A percentile compares a stretch with the other conserved stretches of the same genome.
Conservation (phyloP, 2,329 filamentous ascomycete genomes). For the Diaporthe vaccinii region DNA sequence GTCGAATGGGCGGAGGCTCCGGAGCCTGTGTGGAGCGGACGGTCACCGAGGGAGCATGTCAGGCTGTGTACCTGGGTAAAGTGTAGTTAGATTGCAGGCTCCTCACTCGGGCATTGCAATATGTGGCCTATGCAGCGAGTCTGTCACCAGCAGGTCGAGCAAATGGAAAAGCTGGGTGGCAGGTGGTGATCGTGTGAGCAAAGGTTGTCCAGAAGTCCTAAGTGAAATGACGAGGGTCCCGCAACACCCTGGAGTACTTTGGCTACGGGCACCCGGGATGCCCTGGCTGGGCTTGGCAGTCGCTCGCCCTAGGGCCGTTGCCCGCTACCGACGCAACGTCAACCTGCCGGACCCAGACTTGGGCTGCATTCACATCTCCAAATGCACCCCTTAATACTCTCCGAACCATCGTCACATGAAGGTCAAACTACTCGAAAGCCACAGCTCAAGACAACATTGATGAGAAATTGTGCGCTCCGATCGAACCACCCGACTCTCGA, state of each 20-base stretch:
- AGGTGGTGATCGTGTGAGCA: conserved; percentile 11
- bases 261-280: not conserved
- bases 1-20: conserved; percentile 43
- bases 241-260: not conserved
- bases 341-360: conserved; percentile 6
- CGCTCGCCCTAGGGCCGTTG: not conserved
- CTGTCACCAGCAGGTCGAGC: not conserved
- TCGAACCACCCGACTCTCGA: not conserved
- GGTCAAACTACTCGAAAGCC: not conserved
- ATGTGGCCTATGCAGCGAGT: not conserved
- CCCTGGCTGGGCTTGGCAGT: conserved; percentile 6
- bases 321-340: conserved; percentile 22
- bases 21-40: conserved; percentile 26
- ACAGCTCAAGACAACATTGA: not conserved
- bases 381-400: conserved; percentile 17
- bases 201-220: not conserved
- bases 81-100: not conserved
- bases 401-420: conserved; percentile 15
- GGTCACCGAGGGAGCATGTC: conserved; percentile 38
- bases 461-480: not conserved
- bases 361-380: conserved; percentile 5
- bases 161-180: not conserved
- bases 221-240: not conserved
- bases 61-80: not conserved
- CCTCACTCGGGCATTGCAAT: conserved; percentile 4